Evolutionary conservation across 805 yeast genomes (phyloP).

Genomic region (Starmerella roubikii): DNA sequence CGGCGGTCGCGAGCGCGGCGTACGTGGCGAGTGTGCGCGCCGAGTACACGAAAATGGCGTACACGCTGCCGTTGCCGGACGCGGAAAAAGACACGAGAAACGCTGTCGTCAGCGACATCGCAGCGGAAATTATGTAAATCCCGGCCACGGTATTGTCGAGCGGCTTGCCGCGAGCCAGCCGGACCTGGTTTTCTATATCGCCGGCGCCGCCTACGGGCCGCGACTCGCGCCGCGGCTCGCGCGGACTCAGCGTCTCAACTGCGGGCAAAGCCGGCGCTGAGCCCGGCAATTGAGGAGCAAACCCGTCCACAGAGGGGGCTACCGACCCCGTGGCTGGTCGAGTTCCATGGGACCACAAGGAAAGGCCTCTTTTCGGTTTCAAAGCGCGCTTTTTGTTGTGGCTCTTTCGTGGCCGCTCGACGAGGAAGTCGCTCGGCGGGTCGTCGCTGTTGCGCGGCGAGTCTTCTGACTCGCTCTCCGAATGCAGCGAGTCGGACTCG

Average conservation of each 20-base stretch:
- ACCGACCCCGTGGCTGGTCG: background rate
- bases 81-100: constrained; percentile 14
- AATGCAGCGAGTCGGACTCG: constrained; percentile 8
- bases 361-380: constrained; percentile 9
- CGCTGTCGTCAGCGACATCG: constrained; percentile 19
- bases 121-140: constrained; percentile 10
- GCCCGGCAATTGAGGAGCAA: too few species aligned
- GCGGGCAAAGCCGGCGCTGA: background rate
- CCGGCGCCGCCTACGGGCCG: background rate
- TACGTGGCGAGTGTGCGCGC: constrained; percentile 11
- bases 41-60: constrained; percentile 15
- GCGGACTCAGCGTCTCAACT: background rate
- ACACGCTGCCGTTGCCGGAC: constrained; percentile 10
- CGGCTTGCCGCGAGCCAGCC: constrained; percentile 3
- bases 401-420: constrained; percentile 14
- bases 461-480: constrained; percentile 5
- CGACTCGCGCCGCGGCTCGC: background rate
- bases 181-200: background rate
- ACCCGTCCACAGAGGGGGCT: too few species aligned
- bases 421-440: constrained; percentile 25
- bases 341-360: constrained; percentile 10
- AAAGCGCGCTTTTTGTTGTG: background rate
- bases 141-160: constrained; percentile 14
- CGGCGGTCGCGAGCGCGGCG: constrained; percentile 9
- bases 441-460: constrained; percentile 8